phyloP scores from a whole-genome alignment of 768 basidiomycete species.

The Calocybe cyanea region DNA sequence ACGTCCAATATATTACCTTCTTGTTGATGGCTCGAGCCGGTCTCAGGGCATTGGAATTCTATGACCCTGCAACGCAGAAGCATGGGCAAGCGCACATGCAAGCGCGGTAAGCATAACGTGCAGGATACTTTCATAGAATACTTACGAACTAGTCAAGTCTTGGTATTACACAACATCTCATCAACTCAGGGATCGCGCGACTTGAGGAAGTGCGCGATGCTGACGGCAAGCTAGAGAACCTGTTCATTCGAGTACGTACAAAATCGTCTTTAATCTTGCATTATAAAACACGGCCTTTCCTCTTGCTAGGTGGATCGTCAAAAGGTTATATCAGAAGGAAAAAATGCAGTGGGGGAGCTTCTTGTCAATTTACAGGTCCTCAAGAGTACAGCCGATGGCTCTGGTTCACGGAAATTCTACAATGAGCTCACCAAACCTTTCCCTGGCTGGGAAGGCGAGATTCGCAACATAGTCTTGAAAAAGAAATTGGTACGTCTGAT shows the following conservation, averaged over 20 bases:
- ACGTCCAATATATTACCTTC: conserved; percentile 79
- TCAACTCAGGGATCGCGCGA: conserved; percentile 62
- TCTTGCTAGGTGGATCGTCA: conserved; percentile 62
- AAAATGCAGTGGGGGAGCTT: conserved; percentile 65
- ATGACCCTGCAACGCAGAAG: conserved; percentile 75
- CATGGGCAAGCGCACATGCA: conserved; percentile 93
- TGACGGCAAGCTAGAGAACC: conserved; percentile 58
- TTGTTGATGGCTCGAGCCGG: conserved; percentile 85
- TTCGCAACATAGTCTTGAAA: conserved; percentile 70
- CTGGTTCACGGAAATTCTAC: conserved; percentile 77
- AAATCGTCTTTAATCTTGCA: neutral
- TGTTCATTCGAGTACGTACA: conserved; percentile 59
- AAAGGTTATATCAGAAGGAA: conserved; percentile 62
- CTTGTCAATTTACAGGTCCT: conserved; percentile 79
- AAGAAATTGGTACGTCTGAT: conserved; percentile 65
- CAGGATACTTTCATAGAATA: neutral
- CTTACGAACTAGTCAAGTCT: too few species aligned
- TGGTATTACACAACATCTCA: conserved; percentile 80
- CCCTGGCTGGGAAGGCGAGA: conserved; percentile 67
- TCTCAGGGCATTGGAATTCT: conserved; percentile 75
- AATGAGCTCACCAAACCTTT: conserved; percentile 74
- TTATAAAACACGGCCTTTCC: conserved; percentile 1
- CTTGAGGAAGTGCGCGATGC: conserved; percentile 64
- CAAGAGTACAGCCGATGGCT: conserved; percentile 81
- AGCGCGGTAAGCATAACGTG: conserved; percentile 55